Evolutionary conservation across 768 basidiomycete genomes (phyloP).

Genomic region (Trametopsis cervina): DNA sequence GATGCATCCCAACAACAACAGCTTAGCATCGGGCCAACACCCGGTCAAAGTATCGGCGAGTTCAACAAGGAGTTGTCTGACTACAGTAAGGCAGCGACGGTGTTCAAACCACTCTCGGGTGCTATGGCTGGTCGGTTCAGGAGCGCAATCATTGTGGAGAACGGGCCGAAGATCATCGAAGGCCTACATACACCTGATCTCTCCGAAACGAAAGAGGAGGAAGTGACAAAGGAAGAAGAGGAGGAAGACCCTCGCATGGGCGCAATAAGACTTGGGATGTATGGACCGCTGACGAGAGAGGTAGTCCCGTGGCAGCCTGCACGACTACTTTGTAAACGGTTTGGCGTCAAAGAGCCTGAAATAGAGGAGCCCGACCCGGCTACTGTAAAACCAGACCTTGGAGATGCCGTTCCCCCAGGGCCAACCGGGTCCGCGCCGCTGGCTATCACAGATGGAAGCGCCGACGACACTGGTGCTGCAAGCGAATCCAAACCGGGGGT

Average conservation of each 20-base stretch:
- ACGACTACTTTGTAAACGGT: conserved; percentile 86
- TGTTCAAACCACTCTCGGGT: conserved; percentile 88
- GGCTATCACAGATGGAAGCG: conserved; percentile 11
- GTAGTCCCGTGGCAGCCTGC: conserved; percentile 71
- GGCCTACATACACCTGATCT: conserved; percentile 56
- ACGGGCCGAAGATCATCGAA: conserved; percentile 52
- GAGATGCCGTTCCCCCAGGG: neutral
- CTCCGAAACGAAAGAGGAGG: conserved; percentile 32
- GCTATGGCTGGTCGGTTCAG: conserved; percentile 96
- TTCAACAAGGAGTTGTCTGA: conserved; percentile 82
- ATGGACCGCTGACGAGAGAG: conserved; percentile 80
- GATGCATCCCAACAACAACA: conserved; percentile 38
- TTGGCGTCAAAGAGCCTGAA: conserved; percentile 86
- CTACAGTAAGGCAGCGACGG: conserved; percentile 77
- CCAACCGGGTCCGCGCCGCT: neutral
- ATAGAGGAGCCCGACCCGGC: conserved; percentile 34
- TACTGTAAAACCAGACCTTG: conserved; percentile 18
- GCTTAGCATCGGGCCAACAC: conserved; percentile 42
- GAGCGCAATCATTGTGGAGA: conserved; percentile 66
- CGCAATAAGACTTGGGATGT: conserved; percentile 86
- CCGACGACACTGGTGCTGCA: conserved; percentile 10
- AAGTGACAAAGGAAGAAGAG: conserved; percentile 37
- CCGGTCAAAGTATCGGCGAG: conserved; percentile 54
- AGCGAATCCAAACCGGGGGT: conserved; percentile 12
- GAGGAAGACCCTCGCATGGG: conserved; percentile 71